Conservation (phyloP, 805 yeast species). For the Sugiyamaella floridensis region DNA sequence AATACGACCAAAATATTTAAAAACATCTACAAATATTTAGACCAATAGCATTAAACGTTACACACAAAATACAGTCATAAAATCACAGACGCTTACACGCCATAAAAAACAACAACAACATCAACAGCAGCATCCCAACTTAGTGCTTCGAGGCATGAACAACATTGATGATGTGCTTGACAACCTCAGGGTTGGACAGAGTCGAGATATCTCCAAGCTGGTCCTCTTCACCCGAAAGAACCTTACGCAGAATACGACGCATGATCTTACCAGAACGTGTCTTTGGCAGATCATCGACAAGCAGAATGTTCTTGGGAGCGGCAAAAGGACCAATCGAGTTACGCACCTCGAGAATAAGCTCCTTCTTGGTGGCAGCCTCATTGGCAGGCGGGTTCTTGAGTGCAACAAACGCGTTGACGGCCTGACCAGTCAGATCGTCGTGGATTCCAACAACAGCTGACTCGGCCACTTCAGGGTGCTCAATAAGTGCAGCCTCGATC, state of each 20-base stretch:
- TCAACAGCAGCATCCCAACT: too few species aligned
- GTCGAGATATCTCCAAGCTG: conserved; percentile 91
- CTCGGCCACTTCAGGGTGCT: conserved; percentile 76
- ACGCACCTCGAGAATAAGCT: conserved; percentile 79
- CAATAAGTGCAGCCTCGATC: conserved; percentile 85
- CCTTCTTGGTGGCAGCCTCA: conserved; percentile 44
- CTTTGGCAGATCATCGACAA: conserved; percentile 91
- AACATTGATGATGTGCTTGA: conserved; percentile 64
- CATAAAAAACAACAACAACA: too few species aligned
- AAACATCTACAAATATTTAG: too few species aligned
- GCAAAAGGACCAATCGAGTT: conserved; percentile 89
- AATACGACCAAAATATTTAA: too few species aligned
- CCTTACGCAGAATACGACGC: conserved; percentile 94
- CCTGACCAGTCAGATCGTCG: conserved; percentile 96
- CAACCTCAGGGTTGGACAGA: conserved; percentile 76
- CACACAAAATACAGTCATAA: background rate
- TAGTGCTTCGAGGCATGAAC: conserved; percentile 32
- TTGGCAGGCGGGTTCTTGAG: conserved; percentile 49
- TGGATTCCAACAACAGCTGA: conserved; percentile 94
- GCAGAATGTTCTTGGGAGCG: conserved; percentile 80
- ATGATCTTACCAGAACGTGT: conserved; percentile 97
- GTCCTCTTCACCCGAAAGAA: conserved; percentile 82
- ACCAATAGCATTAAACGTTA: background rate
- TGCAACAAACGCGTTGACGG: conserved; percentile 89
- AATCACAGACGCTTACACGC: background rate